Percentiles rank a stretch among this genome's conserved stretches.
Conservation (phyloP, 352 stramenopile species). For the Phytophthora boehmeriae region DNA sequence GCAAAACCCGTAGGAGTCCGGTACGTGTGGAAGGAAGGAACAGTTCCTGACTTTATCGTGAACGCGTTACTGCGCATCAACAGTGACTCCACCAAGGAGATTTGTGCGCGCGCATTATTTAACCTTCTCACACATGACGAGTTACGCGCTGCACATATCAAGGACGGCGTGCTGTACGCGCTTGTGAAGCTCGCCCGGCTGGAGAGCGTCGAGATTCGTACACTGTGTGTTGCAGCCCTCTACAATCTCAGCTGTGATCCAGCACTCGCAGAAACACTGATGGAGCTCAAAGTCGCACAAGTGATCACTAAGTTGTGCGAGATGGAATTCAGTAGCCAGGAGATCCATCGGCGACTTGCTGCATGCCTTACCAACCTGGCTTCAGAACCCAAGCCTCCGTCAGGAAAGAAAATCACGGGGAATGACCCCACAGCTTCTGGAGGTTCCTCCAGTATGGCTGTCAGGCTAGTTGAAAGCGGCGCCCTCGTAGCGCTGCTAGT, state of each 20-base stretch:
- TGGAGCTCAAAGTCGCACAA: constrained; percentile 86
- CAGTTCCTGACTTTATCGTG: constrained; percentile 89
- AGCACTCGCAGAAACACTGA: constrained; percentile 70
- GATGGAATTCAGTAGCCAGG: constrained; percentile 83
- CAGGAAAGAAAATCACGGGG: constrained; percentile 18
- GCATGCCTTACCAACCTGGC: constrained; percentile 83
- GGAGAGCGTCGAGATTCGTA: constrained; percentile 83
- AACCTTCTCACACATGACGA: constrained; percentile 88
- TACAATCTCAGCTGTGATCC: constrained; percentile 88
- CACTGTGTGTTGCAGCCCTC: constrained; percentile 76
- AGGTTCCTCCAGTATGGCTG: constrained; percentile 21
- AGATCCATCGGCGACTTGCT: constrained; percentile 74
- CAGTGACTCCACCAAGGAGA: constrained; percentile 89
- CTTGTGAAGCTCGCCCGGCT: constrained; percentile 86
- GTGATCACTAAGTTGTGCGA: constrained; percentile 89
- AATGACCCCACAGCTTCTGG: constrained; percentile 4
- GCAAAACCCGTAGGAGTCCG: constrained; percentile 51
- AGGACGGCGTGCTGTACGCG: constrained; percentile 87
- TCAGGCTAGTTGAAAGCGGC: constrained; percentile 66
- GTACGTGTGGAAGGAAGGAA: constrained; percentile 88
- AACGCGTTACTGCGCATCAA: constrained; percentile 90
- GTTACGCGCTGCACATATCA: constrained; percentile 79
- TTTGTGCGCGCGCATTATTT: constrained; percentile 84
- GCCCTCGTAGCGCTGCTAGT: constrained; percentile 70
- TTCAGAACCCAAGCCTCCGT: constrained; percentile 49